A percentile compares a stretch with the other conserved stretches of the same genome.
phyloP scores from a whole-genome alignment of 108 stramenopile species.

The Cyclostephanos tholiformis region DNA sequence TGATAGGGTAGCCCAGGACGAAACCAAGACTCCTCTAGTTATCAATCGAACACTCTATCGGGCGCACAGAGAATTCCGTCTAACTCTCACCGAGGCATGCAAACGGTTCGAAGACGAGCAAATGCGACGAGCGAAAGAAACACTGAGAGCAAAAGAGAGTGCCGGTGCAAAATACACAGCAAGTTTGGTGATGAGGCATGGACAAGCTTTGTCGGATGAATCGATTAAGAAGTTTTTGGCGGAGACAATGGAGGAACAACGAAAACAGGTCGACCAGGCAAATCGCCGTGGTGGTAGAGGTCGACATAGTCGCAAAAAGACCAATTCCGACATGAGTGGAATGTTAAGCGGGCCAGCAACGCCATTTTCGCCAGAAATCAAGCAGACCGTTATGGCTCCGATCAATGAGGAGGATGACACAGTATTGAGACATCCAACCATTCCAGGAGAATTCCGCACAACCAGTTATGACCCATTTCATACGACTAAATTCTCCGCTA shows the following conservation, averaged over 20 bases:
- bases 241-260: constrained; percentile 64
- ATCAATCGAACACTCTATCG: constrained; percentile 76
- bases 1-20: constrained; percentile 46
- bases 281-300: constrained; percentile 78
- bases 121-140: constrained; percentile 62
- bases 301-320: constrained; percentile 71
- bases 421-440: constrained; percentile 42
- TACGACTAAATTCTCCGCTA: too few relatives aligned
- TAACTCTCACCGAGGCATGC: constrained; percentile 80
- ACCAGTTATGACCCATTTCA: constrained; percentile 50
- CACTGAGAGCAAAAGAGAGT: constrained; percentile 59
- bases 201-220: constrained; percentile 70
- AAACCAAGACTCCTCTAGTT: constrained; percentile 59
- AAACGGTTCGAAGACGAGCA: constrained; percentile 88
- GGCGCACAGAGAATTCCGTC: constrained; percentile 82
- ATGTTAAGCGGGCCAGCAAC: constrained; percentile 55
- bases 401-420: constrained; percentile 1
- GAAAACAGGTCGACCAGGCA: constrained; percentile 68
- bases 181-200: constrained; percentile 85
- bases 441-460: constrained; percentile 48
- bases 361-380: constrained; percentile 1
- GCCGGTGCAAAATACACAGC: constrained; percentile 51
- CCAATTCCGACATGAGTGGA: constrained; percentile 77
- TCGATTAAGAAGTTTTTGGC: constrained; percentile 65
- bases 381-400: background rate